Base-by-base conservation (phyloP, 2,329 filamentous ascomycete species). In the Lachnellula subtilissima region DNA sequence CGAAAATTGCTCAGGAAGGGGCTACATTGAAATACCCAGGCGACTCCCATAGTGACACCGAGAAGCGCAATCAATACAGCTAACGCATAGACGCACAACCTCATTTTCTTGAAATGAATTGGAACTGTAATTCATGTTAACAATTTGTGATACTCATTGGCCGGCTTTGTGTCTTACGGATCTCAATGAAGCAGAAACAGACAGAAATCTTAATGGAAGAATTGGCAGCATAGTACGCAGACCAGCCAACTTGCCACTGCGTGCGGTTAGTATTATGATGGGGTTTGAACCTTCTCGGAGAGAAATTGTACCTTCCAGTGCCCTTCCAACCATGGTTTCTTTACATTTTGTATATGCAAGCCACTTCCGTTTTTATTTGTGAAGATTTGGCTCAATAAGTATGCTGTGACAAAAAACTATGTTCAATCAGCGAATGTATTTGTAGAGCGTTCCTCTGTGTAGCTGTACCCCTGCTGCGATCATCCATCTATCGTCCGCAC, bases 191-290 rank as follows among this genome's bases (percentile, higher is more conserved):
- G 55, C 61, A 66, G 51, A 55, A 67, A 54, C 65, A 67, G 6
- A 67, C 64, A 8, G 66, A 68, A 25, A 68, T 54, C 50, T 69
- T 69, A 35, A 69, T 65, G 48, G 61, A 62, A n/a, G 61, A 59
- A 5, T 61, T 62, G 36, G 67, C 58, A 28, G 66, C 61, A 37
- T 65, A 67, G 46, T 67, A 69, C 40, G 62, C 65, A 48, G 57
- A 52, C 59, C 63, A 69, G 8, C 67, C 67, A 61, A 62, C 48
- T 52, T 46, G n/a, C 50, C 49, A 64, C 59, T 63, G 25, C 42
- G 11, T 22, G 28, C 28, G 9, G 9, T 32, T 11, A 32, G 28
- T 8, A 32, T 32, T 8, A 11, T 32, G 28, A 32, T 32, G 5
- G 8, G 19, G 32, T 58, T 8, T 39, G 19, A 11, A 25, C 9